These are phyloP conservation scores for Nannizziopsis barbatae DNA, from an alignment of 2,329 filamentous ascomycete genomes.

Conservation along the genomic window DNA sequence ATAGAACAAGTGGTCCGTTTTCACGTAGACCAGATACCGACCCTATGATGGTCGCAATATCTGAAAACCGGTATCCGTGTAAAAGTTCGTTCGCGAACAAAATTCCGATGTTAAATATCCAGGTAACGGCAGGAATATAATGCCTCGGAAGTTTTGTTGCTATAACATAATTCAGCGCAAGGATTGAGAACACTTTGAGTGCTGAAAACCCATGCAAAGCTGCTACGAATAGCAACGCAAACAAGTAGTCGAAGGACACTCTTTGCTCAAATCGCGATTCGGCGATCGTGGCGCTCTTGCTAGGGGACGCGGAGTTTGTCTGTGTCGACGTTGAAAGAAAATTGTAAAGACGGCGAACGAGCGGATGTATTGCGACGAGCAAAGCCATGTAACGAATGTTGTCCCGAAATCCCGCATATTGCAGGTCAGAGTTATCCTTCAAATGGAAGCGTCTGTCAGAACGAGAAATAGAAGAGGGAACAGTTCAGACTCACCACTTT, in stretches of 20 bases:
- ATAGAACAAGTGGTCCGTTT: constrained; percentile 42
- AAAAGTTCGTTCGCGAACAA: constrained; percentile 84
- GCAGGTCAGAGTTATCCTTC: constrained; percentile 77
- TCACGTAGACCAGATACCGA: constrained; percentile 32
- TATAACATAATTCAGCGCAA: constrained; percentile 71
- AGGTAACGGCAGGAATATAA: constrained; percentile 65
- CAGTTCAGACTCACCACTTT: constrained; percentile 55
- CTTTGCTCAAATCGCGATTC: constrained; percentile 56
- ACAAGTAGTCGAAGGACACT: constrained; percentile 68
- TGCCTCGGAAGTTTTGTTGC: constrained; percentile 59
- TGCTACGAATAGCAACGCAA: constrained; percentile 66
- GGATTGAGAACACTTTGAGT: constrained; percentile 67
- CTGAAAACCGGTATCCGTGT: constrained; percentile 61
- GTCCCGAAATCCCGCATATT: constrained; percentile 73
- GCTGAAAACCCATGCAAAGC: constrained; percentile 77
- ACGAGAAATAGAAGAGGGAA: background rate
- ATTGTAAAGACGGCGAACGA: constrained; percentile 64
- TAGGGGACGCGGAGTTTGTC: constrained; percentile 15
- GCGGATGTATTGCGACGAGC: constrained; percentile 66
- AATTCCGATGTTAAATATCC: constrained; percentile 76
- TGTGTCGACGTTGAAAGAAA: constrained; percentile 36
- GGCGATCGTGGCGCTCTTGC: constrained; percentile 25
- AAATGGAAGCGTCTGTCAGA: constrained; percentile 1
- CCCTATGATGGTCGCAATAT: constrained; percentile 47
- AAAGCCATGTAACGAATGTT: constrained; percentile 73